Evolutionary conservation across 1,284 basidiomycete genomes (phyloP), one percentile per base, ranked within the genome.

Genomic region (Sanguinoderma infundibulare): DNA sequence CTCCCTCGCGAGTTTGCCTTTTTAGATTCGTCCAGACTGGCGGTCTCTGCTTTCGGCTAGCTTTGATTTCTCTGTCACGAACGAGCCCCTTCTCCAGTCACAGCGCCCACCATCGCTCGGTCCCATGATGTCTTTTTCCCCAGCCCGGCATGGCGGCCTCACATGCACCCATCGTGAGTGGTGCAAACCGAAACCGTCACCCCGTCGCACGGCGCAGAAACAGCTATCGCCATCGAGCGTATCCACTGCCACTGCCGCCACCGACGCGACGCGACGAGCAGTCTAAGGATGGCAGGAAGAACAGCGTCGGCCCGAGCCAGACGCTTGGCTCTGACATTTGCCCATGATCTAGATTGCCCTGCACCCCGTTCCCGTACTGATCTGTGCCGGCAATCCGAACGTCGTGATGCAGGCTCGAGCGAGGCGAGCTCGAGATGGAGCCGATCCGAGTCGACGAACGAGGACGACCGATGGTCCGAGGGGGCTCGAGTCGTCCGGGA

Each of bases 1-100:
- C 70, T 68, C 67, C 68, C 64, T 61, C 40, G 61, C 64, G 44
- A 69, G 69, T 72, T 72, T 73, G 69, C 73, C 71, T 72, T 72
- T 72, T 71, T 68, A 58, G 70, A 70, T 68, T 63, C 60, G 71
- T 68, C 71, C 70, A 70, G 64, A 62, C 68, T 70, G 57, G 56
- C 64, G 69, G 71, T 66, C 69, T 66, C 73, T 70, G 59, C 68
- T 65, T 72, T 56, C 71, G 72, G 72, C 69, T 72, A 73, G 72
- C 59, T 52, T 67, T 62, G 65, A 69, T 65, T 62, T 57, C 59
- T 67, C 63, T 58, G 59, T 63, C 64, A 60, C 39, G 38, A 49
- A 35, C 54, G 42, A 32, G 30, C 58, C 26, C 38, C 55, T 56
- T 49, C 58, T 52, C 52, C 61, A 32, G 58, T 62, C 67, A 64